Evolutionary conservation across 768 basidiomycete species (phyloP).

Genomic region (Russula dissimulans): DNA sequence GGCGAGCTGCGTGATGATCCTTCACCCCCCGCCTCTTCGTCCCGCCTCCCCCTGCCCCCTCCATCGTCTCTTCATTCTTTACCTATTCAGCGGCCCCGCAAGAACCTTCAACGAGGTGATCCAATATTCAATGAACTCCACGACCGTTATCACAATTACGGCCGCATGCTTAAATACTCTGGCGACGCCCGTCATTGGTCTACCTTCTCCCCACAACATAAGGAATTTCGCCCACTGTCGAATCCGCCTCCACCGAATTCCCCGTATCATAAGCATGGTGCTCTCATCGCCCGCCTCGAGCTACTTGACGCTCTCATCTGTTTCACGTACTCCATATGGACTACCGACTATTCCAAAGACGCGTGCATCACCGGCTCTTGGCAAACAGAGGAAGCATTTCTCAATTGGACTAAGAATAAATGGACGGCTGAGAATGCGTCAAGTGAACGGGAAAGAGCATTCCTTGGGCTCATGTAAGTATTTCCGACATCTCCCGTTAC

Average conservation of each 20-base stretch:
- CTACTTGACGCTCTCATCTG: conserved; percentile 74
- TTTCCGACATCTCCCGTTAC: conserved; percentile 22
- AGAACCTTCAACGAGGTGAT: conserved; percentile 35
- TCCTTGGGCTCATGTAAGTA: conserved; percentile 74
- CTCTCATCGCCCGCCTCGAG: conserved; percentile 68
- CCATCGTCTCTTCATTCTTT: conserved; percentile 31
- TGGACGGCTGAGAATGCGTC: conserved; percentile 41
- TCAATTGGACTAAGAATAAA: conserved; percentile 65
- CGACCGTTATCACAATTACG: conserved; percentile 59
- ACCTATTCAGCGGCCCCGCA: conserved; percentile 60
- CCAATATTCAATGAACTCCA: conserved; percentile 53
- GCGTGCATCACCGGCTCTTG: conserved; percentile 53
- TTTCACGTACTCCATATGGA: conserved; percentile 81
- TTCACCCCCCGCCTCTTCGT: conserved; percentile 8
- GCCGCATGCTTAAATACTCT: conserved; percentile 74
- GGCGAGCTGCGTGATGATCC: conserved; percentile 39
- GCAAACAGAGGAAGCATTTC: conserved; percentile 58
- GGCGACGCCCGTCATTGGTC: conserved; percentile 75
- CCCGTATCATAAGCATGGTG: conserved; percentile 65
- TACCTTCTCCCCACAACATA: conserved; percentile 54
- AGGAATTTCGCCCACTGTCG: conserved; percentile 52
- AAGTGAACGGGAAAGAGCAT: conserved; percentile 46
- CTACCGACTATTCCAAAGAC: conserved; percentile 52
- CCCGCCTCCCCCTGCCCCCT: conserved; percentile 20
- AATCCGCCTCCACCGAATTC: conserved; percentile 59